Evolutionary conservation across 2,329 filamentous ascomycete genomes (phyloP), one percentile per base, ranked within the genome.

Genomic region (Ophidiomyces ophidiicola): DNA sequence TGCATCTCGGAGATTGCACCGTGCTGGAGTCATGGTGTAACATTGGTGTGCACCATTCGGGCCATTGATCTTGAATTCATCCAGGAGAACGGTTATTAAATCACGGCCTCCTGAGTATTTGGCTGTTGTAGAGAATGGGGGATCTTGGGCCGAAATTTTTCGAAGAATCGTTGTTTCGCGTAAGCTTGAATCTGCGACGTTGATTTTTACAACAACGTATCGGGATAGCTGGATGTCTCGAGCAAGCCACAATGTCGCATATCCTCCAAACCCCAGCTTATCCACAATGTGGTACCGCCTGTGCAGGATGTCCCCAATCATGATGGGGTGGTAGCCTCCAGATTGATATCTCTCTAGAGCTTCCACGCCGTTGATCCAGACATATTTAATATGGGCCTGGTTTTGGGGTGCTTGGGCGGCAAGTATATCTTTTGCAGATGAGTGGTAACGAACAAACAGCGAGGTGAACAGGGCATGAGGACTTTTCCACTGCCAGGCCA

Each of bases 151-250:
- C 32, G 36, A 54, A 3, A 57, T 48, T 32, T 41, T 42, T 31
- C 39, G 39, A 29, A 58, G 52, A 8, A 44, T 28, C 1, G 42
- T 48, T 5, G 38, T 48, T 34, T 59, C 53, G 5, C 32, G 44
- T 3, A 29, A 30, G 39, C 29, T 5, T 7, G 30, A 44, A 21
- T 48, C 32, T 36, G 53, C 47, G 18, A 52, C 51, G 15, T 43
- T 43, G 20, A 58, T 41, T 31, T 59, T 59, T 1, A 58, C 23
- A 12, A 54, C 53, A 42, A 58, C 53, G 42, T 58, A 58, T 10
- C 24, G 41, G 2, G 50, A 36, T 0, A 41, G 3, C 1, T 35
- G 36, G 34, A 42, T 48, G 36, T 67, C 62, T 3, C 45, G 53
- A 5, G 60, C 59, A 18, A 42, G 25, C 33, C 34, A 42, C 18